A percentile compares a stretch with the other conserved stretches of the same genome.
Evolutionary conservation across 177 flowering plant species (phyloP).

Genomic region (Vitis hybrid): DNA sequence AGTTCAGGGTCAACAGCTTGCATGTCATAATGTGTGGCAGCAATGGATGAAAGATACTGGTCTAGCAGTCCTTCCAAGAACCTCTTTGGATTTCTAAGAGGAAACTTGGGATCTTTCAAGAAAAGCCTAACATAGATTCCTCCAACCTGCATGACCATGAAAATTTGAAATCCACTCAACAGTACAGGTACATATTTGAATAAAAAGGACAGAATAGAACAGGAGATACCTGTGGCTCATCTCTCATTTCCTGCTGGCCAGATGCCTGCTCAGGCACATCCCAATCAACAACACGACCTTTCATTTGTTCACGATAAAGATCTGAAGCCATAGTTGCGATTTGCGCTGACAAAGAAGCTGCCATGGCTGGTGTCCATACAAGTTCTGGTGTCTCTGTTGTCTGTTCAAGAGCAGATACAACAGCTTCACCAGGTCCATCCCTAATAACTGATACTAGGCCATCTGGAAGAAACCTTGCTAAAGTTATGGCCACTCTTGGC

Average conservation of each 20-base stretch:
- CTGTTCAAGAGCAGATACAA: slow-evolving; percentile 81
- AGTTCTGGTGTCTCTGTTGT: slow-evolving; percentile 99
- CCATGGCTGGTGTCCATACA: slow-evolving; percentile 99
- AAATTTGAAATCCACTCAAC: slow-evolving; percentile 4
- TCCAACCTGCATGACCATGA: slow-evolving; percentile 73
- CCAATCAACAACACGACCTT: slow-evolving; percentile 96
- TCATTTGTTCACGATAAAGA: slow-evolving; percentile 88
- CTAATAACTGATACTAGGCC: slow-evolving; percentile 85
- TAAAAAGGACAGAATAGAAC: slow-evolving; percentile 4
- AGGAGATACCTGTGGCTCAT: slow-evolving; percentile 89
- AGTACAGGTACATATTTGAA: not conserved
- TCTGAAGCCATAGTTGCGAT: slow-evolving; percentile 94
- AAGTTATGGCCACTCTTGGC: slow-evolving; percentile 94
- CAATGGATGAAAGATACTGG: slow-evolving; percentile 91
- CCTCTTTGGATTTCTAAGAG: slow-evolving; percentile 94
- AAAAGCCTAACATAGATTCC: slow-evolving; percentile 96
- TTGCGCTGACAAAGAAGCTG: slow-evolving; percentile 92
- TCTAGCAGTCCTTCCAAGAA: slow-evolving; percentile 97
- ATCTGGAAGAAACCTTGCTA: slow-evolving; percentile 96
- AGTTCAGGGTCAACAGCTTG: slow-evolving; percentile 85
- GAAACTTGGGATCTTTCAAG: slow-evolving; percentile 97
- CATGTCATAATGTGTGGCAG: slow-evolving; percentile 84
- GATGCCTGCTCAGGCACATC: slow-evolving; percentile 97
- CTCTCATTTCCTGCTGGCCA: slow-evolving; percentile 93
- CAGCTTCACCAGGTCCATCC: slow-evolving; percentile 99